Conservation (phyloP, 441 rosid genomes). For the Rhodomyrtus psidioides region DNA sequence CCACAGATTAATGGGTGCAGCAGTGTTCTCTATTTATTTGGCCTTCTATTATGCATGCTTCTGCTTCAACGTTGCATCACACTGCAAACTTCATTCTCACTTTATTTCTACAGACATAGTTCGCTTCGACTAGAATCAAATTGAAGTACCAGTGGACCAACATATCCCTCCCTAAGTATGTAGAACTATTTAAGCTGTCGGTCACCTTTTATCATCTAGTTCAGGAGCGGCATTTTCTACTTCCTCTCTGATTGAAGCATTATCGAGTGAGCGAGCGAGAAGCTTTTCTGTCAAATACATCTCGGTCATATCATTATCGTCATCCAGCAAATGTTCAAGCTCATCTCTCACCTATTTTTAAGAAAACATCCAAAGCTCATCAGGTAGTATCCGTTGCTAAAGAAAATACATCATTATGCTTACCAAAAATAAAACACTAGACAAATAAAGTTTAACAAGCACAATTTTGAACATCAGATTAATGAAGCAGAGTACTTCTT, state of each 20-base stretch:
- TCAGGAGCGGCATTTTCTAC: conserved; percentile 5
- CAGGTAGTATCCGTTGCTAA: background rate
- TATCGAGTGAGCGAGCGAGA: conserved; percentile 10
- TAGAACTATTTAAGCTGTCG: background rate
- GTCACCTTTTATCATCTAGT: conserved; percentile 22
- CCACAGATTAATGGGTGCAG: background rate
- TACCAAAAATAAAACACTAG: background rate
- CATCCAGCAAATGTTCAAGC: conserved; percentile 51
- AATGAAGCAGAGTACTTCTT: background rate
- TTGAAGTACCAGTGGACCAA: background rate
- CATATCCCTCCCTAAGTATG: background rate
- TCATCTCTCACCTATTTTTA: conserved; percentile 52
- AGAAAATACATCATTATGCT: background rate
- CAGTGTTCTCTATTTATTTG: background rate
- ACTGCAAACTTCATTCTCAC: background rate
- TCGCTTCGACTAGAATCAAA: background rate
- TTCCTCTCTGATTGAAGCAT: conserved; percentile 13
- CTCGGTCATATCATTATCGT: conserved; percentile 57
- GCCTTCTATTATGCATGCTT: background rate
- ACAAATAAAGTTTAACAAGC: background rate
- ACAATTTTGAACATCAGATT: background rate
- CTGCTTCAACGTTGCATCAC: background rate
- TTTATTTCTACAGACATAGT: background rate
- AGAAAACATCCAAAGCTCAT: background rate
- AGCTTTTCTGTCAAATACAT: conserved; percentile 50